Base-by-base conservation (phyloP, 371 early-diverging fungal species). In the Haplosporangium sp. region DNA sequence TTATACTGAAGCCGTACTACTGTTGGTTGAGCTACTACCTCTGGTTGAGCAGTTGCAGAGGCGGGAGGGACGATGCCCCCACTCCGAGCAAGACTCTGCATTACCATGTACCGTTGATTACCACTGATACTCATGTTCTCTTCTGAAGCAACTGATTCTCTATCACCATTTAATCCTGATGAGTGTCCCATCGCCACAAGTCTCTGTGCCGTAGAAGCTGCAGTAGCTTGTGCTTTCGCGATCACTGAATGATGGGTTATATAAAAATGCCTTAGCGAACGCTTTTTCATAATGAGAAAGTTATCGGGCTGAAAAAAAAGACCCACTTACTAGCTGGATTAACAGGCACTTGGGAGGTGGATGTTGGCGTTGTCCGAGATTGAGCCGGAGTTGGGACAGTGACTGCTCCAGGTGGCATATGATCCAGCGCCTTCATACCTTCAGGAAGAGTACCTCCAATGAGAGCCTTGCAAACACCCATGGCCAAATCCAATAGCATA, bases 381-480 rank as follows among this genome's bases (percentile, higher is more conserved):
- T 65, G 56, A 47, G 38, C 53, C 7, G 70, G 63, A 0, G 63
- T 13, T 1, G 58, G 19, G 15, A 52, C 70, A 48, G 77, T 64
- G 58, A 67, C 42, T 0, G 69, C 69, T 17, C 62, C 50, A 10
- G 71, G 70, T 13, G 90, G 88, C 50, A 90, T 57, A 35, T 72
- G 71, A 6, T 88, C 91, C 47, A 78, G 65, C 8, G 86, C 86
- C 42, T 87, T 85, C 95, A 95, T 95, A 19, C 96, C 96, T n/a
- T 89, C 89, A 6, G 92, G 91, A 59, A 96, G 69, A 47, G 92
- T 88, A 1, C 94, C 94, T 19, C 95, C 95, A n/a, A 95, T 84
- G 8, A 94, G 88, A 44, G 92, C 88, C 60, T 85, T 85, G 48
- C 86, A 70, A 19, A 94, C 92, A 35, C 90, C 88, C 67, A 96